Evolutionary conservation across 208 protist genomes (phyloP), one percentile per base, ranked within the genome.

Genomic region (Crithidia acanthocephali): DNA sequence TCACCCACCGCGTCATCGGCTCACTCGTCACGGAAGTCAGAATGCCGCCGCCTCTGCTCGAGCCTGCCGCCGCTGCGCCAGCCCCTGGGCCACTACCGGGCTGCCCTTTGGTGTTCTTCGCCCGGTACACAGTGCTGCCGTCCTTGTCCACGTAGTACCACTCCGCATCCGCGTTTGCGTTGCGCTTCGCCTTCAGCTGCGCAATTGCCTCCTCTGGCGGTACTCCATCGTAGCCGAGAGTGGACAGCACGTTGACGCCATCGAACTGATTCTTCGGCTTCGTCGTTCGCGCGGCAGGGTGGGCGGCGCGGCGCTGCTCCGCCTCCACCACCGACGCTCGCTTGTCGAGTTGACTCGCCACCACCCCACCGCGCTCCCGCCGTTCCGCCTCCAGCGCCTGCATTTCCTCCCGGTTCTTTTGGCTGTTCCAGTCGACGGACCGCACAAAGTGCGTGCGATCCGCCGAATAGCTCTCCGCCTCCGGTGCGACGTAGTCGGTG

Each of bases 261-360:
- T 96, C 91, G 69, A 96, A 96, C 77, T 96, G 91, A 68, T 74
- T 89, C 67, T 93, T 94, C 9, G 88, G 91, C 68, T 94, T 94
- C 25, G 84, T 94, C 10, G 79, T 55, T 67, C 86, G 86, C 40
- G 57, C 32, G 68, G 40, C 62, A 2, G 47, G 32, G 37, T 57
- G 60, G n/a, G 23, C 28, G 16, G 65, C 70, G 16, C 42, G 33
- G 47, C 68, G 55, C 23, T 42, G 74, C 37, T 79, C 68, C 32
- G 58, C 72, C 48, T 59, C 80, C 7, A 86, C 58, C 37, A n/a
- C 25, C 18, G 57, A 64, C 10, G 67, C 45, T 5, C 63, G 74
- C 52, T 73, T 76, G 55, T 67, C 67, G 30, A 79, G 20, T 25
- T 58, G 18, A 42, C 45, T 67, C 32, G 33, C 44, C 28, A 22